phyloP scores from a whole-genome alignment of 768 basidiomycete species.

The Termitomyces sp. region DNA sequence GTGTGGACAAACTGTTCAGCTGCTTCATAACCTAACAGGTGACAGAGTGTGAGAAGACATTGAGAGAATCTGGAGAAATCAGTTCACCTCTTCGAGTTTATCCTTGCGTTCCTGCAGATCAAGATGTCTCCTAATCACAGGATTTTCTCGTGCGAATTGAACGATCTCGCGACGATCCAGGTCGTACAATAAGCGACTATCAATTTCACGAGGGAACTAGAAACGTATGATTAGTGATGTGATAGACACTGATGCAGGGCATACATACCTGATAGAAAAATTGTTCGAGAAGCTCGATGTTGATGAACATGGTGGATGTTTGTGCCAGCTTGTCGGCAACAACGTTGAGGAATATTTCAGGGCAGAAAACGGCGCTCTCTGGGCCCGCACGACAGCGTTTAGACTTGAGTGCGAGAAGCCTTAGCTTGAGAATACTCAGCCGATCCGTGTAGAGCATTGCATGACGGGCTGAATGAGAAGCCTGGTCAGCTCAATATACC shows the following conservation, averaged over 20 bases:
- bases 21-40: conserved; percentile 84
- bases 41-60: neutral
- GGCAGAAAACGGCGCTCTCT: conserved; percentile 86
- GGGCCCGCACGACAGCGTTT: conserved; percentile 87
- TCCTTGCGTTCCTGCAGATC: conserved; percentile 97
- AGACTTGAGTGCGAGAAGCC: conserved; percentile 82
- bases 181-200: conserved; percentile 88
- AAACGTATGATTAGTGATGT: neutral
- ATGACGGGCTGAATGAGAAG: conserved; percentile 65
- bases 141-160: conserved; percentile 95
- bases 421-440: conserved; percentile 77
- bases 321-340: conserved; percentile 96
- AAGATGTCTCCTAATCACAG: conserved; percentile 78
- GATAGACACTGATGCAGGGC: neutral
- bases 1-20: conserved; percentile 84
- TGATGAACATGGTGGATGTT: conserved; percentile 97
- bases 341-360: conserved; percentile 94
- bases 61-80: conserved; percentile 1
- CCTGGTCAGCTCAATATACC: conserved; percentile 10
- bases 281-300: conserved; percentile 95
- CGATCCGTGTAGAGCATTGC: conserved; percentile 87
- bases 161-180: conserved; percentile 88
- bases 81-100: conserved; percentile 84
- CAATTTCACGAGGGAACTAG: conserved; percentile 97
- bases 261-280: conserved; percentile 91